Base-by-base conservation (phyloP, 2,329 filamentous ascomycete species). In the Diaporthe ampelina region DNA sequence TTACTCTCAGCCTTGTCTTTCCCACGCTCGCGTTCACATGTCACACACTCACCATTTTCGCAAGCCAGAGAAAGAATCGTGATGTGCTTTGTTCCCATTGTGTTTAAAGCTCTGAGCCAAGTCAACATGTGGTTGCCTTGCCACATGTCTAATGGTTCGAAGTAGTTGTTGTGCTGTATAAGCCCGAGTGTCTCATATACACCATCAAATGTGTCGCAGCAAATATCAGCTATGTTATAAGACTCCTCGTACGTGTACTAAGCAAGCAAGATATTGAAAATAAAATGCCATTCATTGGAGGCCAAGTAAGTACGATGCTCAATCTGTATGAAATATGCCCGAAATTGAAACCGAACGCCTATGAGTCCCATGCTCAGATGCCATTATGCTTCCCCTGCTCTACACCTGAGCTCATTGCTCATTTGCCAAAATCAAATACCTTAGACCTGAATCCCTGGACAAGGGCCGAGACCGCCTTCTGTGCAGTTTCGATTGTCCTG, bases 391-490 rank as follows among this genome's bases (percentile, higher is more conserved):
- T 68, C 48, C 48, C 63, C 63, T 9, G 52, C 26, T 37, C n/a
- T 19, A 19, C 29, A 2, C 61, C 40, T 43, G 32, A 67, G 63
- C 1, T 54, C 63, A 54, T 54, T 54, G 40, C 63, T 63, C 45
- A 63, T 40, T 72, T 43, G 1, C 57, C 48, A 50, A 63, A 52
- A 48, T 56, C 57, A 32, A 72, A 45, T 45, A 72, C 11, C 29
- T 52, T 63, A 24, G 57, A 54, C 26, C 57, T 54, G 35, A 63
- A 63, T 7, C 24, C 35, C 10, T 63, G 70, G 35, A 45, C 45
- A 73, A 81, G 84, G 4, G 83, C 82, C 72, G 82, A 80, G 26
- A 82, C 73, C 67, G 79, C 79, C 4, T 78, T 77, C n/a, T 77
- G 75, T 19, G 77, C 75, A 29, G 76, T 73, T 68, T 79, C 79